A percentile compares a stretch with the other conserved stretches of the same genome.
Evolutionary conservation across 192 early-diverging fungal species (phyloP).

Genomic region (Linnemannia schmuckeri): DNA sequence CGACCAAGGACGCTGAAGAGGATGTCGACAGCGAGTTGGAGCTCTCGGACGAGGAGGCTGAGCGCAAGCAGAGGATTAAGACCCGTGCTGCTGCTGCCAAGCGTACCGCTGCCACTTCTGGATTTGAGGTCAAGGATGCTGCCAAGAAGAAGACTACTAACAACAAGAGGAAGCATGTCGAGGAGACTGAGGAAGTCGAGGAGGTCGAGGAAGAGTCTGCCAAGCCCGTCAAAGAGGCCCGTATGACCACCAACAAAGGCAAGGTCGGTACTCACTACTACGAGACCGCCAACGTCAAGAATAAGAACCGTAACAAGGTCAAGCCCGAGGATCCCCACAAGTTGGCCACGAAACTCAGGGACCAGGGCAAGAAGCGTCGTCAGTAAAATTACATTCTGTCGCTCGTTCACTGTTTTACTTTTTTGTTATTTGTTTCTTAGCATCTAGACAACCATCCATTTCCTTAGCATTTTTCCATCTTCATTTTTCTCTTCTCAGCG

Average conservation of each 20-base stretch:
- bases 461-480: conserved; percentile 2
- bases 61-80: conserved; percentile 57
- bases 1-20: conserved; percentile 58
- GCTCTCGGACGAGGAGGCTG: conserved; percentile 57
- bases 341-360: conserved; percentile 60
- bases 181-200: conserved; percentile 39
- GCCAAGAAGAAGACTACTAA: conserved; percentile 25
- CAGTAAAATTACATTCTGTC: conserved; percentile 17
- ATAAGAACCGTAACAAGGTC: conserved; percentile 86
- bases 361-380: conserved; percentile 61
- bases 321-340: conserved; percentile 77
- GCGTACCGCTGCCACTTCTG: conserved; percentile 25
- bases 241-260: conserved; percentile 94
- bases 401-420: neutral
- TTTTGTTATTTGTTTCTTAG: conserved; percentile 11
- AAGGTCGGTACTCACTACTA: conserved; percentile 95
- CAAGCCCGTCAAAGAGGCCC: conserved; percentile 72
- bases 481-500: neutral
- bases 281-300: conserved; percentile 95
- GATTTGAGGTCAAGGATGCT: conserved; percentile 37
- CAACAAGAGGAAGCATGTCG: conserved; percentile 46
- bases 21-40: conserved; percentile 64
- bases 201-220: conserved; percentile 50
- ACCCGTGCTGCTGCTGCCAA: conserved; percentile 48
- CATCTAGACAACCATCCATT: conserved; percentile 10